Percentiles rank a stretch among this genome's conserved stretches.
Evolutionary conservation across 805 yeast species (phyloP).

Genomic region (Spencermartinsiella europaea): DNA sequence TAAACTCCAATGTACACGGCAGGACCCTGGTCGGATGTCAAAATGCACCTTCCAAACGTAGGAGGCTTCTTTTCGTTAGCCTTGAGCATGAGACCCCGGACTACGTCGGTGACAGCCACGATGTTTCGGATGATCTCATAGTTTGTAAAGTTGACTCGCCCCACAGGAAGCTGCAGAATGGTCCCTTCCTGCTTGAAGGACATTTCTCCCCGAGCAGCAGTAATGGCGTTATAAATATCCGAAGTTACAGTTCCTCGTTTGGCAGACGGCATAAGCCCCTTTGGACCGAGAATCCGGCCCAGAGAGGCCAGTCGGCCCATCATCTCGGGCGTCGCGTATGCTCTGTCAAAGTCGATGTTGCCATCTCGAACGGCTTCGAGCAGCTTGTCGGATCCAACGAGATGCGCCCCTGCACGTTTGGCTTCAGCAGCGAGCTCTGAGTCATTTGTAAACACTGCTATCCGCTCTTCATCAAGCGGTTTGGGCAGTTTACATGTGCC

Average conservation of each 20-base stretch:
- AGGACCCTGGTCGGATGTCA: conserved; percentile 75
- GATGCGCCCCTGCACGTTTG: conserved; percentile 51
- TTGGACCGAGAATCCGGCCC: conserved; percentile 83
- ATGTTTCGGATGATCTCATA: conserved; percentile 68
- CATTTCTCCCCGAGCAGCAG: conserved; percentile 56
- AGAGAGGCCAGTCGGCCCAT: conserved; percentile 53
- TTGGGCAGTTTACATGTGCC: conserved; percentile 72
- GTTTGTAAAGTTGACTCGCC: conserved; percentile 72
- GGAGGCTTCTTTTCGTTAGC: conserved; percentile 60
- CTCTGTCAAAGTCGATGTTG: conserved; percentile 58
- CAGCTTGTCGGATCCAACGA: conserved; percentile 69
- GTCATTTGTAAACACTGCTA: conserved; percentile 63
- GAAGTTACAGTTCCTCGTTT: conserved; percentile 82
- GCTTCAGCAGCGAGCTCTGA: conserved; percentile 51
- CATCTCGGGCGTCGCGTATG: conserved; percentile 83
- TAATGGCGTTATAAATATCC: conserved; percentile 52
- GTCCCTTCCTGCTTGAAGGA: conserved; percentile 68
- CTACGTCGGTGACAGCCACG: conserved; percentile 57
- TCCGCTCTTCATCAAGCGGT: conserved; percentile 59
- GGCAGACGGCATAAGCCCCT: conserved; percentile 79
- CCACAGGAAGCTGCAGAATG: conserved; percentile 63
- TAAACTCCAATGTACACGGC: conserved; percentile 57
- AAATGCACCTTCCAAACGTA: conserved; percentile 59
- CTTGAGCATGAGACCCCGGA: conserved; percentile 35
- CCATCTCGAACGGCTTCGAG: conserved; percentile 55